Base-by-base conservation (phyloP, 164 flowering plant genomes). In the Umbilicus rupestris region DNA sequence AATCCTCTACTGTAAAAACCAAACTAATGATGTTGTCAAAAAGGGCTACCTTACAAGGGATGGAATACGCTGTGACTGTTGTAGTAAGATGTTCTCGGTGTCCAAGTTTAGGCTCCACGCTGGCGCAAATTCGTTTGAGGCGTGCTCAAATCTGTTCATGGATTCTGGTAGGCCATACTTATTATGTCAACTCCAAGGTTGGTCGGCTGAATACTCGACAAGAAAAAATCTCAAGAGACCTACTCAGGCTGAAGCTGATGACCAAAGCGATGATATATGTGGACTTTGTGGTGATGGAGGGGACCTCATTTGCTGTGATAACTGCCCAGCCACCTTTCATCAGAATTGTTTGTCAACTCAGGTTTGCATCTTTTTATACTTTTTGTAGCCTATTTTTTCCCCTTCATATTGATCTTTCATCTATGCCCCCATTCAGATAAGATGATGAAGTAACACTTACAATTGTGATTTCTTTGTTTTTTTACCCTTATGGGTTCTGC, bases 251-350 rank as follows among this genome's bases (percentile, higher is more conserved):
- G 84, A 80, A 71, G 89, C 84, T n/a, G 66, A 73, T 64, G 99
- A 95, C n/a, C n/a, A n/a, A 70, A 95, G 86, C 80, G 99, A 95
- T 78, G 99, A 95, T 75, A 83, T 94, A 28, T 95, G 99, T 76
- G 97, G 97, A 50, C 71, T 83, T 16, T 95, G 99, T 81, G 99
- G 97, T 35, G 94, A 88, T 80, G 99, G 88, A 46, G 99, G 99
- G 12, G 97, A 87, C 74, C 71, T 95, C 79, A 77, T 90, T 62
- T 95, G 99, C 73, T 95, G 99, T 74, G 99, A 95, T 73, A 87
- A 82, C 76, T 95, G 99, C 69, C 99, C 97, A 28, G 86, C 99
- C 64, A 87, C 99, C 68, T 92, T 78, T 72, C 99, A 95, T 76
- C 89, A 74, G 74, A 72, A 87, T 44, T 95, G 99, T 82, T 79